These are phyloP conservation scores for Pythium insidiosum DNA, from an alignment of 352 stramenopile species.

Conservation along the genomic window DNA sequence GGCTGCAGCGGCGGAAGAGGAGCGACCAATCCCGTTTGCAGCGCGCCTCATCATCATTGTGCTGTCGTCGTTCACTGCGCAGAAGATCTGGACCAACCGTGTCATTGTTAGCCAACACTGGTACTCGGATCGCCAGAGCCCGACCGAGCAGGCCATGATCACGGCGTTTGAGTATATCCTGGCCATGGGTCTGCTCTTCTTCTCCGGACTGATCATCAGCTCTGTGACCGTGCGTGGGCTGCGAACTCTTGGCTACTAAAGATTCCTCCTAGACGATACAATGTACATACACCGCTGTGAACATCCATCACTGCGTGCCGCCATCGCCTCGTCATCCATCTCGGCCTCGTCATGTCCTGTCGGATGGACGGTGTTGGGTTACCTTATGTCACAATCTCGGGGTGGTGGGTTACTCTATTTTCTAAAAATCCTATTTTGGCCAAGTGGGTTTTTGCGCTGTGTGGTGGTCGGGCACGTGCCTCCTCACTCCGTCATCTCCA, in stretches of 20 bases:
- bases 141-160: conserved; percentile 54
- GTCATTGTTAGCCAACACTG: conserved; percentile 46
- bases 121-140: conserved; percentile 51
- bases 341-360: no score
- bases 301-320: no score
- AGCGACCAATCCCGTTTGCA: conserved; percentile 25
- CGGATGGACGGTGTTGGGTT: no score
- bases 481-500: no score
- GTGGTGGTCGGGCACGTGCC: no score
- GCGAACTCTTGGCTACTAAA: conserved; percentile 12
- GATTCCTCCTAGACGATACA: no score
- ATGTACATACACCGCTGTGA: no score
- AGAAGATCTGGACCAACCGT: conserved; percentile 79
- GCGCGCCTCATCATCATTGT: conserved; percentile 52
- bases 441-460: no score
- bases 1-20: neutral
- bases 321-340: no score
- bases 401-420: no score
- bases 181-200: conserved; percentile 72
- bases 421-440: no score
- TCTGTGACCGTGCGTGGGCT: conserved; percentile 20
- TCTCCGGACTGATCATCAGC: conserved; percentile 57
- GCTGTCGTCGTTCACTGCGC: conserved; percentile 58
- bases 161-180: conserved; percentile 69
- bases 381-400: no score